phyloP scores from a whole-genome alignment of 805 yeast species.

The Monosporozyma servazzii region DNA sequence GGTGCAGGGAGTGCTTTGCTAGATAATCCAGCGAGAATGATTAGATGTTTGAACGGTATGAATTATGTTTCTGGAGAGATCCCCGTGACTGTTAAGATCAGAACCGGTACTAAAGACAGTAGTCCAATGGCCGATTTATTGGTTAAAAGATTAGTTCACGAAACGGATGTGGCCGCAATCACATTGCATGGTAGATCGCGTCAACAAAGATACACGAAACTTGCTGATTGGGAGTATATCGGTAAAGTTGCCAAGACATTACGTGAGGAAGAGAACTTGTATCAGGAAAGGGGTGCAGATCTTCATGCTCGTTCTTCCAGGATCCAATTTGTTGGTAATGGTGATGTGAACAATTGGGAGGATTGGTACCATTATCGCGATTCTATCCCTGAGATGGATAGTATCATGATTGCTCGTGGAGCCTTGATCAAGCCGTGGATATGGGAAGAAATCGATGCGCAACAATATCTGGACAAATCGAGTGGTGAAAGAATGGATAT shows the following conservation, averaged over 20 bases:
- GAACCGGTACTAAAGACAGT: conserved; percentile 82
- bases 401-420: conserved; percentile 96
- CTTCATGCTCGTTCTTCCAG: conserved; percentile 39
- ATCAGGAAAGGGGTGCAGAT: conserved; percentile 50
- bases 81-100: conserved; percentile 84
- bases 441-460: conserved; percentile 85
- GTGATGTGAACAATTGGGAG: conserved; percentile 78
- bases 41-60: conserved; percentile 80
- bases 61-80: conserved; percentile 79
- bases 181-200: conserved; percentile 95
- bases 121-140: conserved; percentile 81
- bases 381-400: conserved; percentile 60
- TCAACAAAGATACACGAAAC: conserved; percentile 86
- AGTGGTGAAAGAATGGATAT: conserved; percentile 83
- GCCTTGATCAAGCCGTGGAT: conserved; percentile 98
- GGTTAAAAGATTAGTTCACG: conserved; percentile 60
- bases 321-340: conserved; percentile 86
- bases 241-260: conserved; percentile 62
- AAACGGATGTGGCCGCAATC: conserved; percentile 79
- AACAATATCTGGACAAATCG: conserved; percentile 82
- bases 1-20: conserved; percentile 94
- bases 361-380: conserved; percentile 73
- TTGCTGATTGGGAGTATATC: conserved; percentile 90
- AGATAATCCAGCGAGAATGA: conserved; percentile 77
- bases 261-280: conserved; percentile 44